Conservation (phyloP, 176 grass and related monocot genomes). For the Saccharum officinarum region DNA sequence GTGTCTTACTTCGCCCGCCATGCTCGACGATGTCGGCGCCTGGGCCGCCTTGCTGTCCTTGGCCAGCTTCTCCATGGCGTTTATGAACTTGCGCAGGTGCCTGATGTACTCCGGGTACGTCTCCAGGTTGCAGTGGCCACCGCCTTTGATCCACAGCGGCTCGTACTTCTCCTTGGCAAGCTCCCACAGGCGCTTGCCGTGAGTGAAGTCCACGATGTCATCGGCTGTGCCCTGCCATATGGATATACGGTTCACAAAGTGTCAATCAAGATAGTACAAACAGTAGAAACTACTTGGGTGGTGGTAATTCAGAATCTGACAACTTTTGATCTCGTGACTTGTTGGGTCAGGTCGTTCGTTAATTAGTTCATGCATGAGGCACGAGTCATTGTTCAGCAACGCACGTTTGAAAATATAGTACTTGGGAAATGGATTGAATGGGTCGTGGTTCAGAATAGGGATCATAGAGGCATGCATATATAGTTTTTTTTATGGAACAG, state of each 20-base stretch:
- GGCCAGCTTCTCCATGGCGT: slow-evolving; percentile 78
- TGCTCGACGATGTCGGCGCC: slow-evolving; percentile 40
- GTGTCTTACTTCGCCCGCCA: slow-evolving; percentile 61
- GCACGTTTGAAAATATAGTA: not conserved
- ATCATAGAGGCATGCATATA: not conserved
- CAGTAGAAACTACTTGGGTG: not conserved
- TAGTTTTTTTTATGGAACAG: too few relatives aligned
- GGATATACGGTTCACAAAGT: not conserved
- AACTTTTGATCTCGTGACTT: not conserved
- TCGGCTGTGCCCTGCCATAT: slow-evolving; percentile 75
- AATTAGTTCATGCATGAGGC: not conserved
- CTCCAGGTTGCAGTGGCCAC: slow-evolving; percentile 93
- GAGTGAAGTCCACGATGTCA: slow-evolving; percentile 85
- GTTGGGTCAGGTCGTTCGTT: not conserved
- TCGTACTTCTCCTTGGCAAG: slow-evolving; percentile 92
- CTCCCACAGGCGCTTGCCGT: slow-evolving; percentile 90
- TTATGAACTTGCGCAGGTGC: slow-evolving; percentile 82
- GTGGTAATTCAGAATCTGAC: not conserved
- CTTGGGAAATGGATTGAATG: not conserved
- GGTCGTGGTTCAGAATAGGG: not conserved
- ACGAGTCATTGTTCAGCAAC: not conserved
- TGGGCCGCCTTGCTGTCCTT: slow-evolving; percentile 34
- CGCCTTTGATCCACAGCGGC: slow-evolving; percentile 87
- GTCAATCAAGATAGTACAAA: not conserved
- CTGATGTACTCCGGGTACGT: slow-evolving; percentile 91